Percentiles rank a stretch among this genome's conserved stretches.
phyloP scores from a whole-genome alignment of 805 yeast species.

The Yamadazyma olivae region DNA sequence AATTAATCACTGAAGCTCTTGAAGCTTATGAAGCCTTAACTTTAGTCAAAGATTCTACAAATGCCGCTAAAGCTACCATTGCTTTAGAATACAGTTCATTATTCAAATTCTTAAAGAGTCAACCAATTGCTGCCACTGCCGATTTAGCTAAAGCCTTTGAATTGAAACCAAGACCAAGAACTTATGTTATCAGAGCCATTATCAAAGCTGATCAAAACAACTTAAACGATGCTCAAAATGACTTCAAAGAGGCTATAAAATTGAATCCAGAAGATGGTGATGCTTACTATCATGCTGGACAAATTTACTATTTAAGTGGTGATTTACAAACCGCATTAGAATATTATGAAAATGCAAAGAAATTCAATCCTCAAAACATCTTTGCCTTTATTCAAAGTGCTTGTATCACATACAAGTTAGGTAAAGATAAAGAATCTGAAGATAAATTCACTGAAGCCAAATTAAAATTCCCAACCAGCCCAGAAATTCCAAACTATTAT shows the following conservation, averaged over 20 bases:
- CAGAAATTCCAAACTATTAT: slow-evolving; percentile 92
- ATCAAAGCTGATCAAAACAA: slow-evolving; percentile 78
- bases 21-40: slow-evolving; percentile 38
- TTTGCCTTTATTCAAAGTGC: slow-evolving; percentile 91
- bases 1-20: slow-evolving; percentile 57
- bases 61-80: slow-evolving; percentile 50
- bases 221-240: slow-evolving; percentile 53
- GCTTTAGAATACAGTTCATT: slow-evolving; percentile 85
- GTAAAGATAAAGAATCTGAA: slow-evolving; percentile 57
- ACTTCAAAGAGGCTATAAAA: slow-evolving; percentile 69
- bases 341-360: slow-evolving; percentile 74
- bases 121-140: slow-evolving; percentile 59
- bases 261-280: slow-evolving; percentile 74
- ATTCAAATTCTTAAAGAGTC: slow-evolving; percentile 77
- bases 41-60: slow-evolving; percentile 31
- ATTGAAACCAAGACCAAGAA: slow-evolving; percentile 72
- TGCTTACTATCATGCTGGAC: slow-evolving; percentile 91
- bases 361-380: slow-evolving; percentile 69
- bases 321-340: slow-evolving; percentile 69
- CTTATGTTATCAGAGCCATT: slow-evolving; percentile 79
- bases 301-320: slow-evolving; percentile 77
- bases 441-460: slow-evolving; percentile 66
- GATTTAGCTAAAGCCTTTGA: slow-evolving; percentile 65
- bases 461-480: slow-evolving; percentile 74
- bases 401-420: slow-evolving; percentile 83